A percentile compares a stretch with the other conserved stretches of the same genome.
These are phyloP conservation scores for Saccharomycopsis guyanensis DNA, from an alignment of 805 yeast species.

Conservation along the genomic window DNA sequence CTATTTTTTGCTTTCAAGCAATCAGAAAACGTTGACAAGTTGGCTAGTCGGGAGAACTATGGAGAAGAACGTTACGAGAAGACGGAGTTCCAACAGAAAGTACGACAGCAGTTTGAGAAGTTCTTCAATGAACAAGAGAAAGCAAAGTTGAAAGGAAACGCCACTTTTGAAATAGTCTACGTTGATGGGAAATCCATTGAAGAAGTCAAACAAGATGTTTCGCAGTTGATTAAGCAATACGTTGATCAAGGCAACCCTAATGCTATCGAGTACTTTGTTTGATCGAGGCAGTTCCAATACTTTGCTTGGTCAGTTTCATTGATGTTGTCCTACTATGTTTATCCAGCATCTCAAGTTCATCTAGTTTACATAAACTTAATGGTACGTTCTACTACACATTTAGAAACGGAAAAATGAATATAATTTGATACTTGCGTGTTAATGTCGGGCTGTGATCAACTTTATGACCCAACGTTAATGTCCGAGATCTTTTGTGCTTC, in stretches of 20 bases:
- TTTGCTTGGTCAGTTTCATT: too few relatives aligned
- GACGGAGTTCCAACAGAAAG: constrained; percentile 63
- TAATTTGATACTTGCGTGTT: too few relatives aligned
- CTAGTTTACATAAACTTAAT: too few relatives aligned
- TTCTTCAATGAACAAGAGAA: constrained; percentile 29
- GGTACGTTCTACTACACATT: too few relatives aligned
- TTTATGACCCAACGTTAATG: too few relatives aligned
- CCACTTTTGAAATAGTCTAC: constrained; percentile 39
- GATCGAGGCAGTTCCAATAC: too few relatives aligned
- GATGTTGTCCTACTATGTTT: too few relatives aligned
- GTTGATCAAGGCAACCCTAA: constrained; percentile 1
- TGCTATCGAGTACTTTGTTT: constrained; percentile 10
- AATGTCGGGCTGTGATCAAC: too few relatives aligned
- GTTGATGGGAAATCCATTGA: constrained; percentile 56
- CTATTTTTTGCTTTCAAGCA: constrained; percentile 62
- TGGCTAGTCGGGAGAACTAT: constrained; percentile 60
- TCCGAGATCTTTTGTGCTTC: too few relatives aligned
- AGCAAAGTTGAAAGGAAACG: constrained; percentile 9
- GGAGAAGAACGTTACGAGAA: constrained; percentile 94
- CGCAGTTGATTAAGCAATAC: constrained; percentile 26
- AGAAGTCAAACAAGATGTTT: constrained; percentile 42
- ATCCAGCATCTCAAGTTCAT: too few relatives aligned
- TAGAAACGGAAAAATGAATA: too few relatives aligned
- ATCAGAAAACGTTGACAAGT: constrained; percentile 30
- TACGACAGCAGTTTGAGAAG: constrained; percentile 48